phyloP scores from a whole-genome alignment of 441 rosid genomes.

The Metrosideros polymorpha region DNA sequence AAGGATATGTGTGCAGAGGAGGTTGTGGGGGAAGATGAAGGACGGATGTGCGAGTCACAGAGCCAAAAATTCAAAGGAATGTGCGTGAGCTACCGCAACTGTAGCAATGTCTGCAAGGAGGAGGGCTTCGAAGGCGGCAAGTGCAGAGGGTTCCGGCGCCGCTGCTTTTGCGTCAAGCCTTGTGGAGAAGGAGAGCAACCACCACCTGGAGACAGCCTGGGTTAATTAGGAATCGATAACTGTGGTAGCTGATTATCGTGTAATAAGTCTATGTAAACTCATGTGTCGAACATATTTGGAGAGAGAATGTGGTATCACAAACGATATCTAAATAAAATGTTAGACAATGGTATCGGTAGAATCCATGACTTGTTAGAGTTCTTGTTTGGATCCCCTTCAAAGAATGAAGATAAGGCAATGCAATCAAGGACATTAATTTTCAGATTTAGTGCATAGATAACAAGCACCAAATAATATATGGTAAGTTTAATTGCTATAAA shows the following conservation, averaged over 20 bases:
- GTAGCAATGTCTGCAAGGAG: constrained; percentile 34
- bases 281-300: not conserved
- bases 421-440: not conserved
- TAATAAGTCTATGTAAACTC: not conserved
- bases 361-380: not conserved
- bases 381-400: not conserved
- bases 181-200: constrained; percentile 1
- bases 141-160: constrained; percentile 33
- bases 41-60: constrained; percentile 45
- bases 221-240: not conserved
- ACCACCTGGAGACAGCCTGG: not conserved
- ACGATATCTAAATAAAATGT: not conserved
- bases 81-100: constrained; percentile 43
- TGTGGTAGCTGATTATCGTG: not conserved
- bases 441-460: not conserved
- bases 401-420: not conserved
- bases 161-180: constrained; percentile 46
- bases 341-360: not conserved
- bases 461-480: not conserved
- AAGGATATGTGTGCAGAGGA: constrained; percentile 19
- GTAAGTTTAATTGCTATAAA: not conserved
- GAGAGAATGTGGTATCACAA: not conserved
- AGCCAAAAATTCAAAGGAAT: constrained; percentile 36
- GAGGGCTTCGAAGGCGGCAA: constrained; percentile 49
- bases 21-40: constrained; percentile 18